Conservation (phyloP, 768 basidiomycete genomes). For the Dacryopinax primogenitus region DNA sequence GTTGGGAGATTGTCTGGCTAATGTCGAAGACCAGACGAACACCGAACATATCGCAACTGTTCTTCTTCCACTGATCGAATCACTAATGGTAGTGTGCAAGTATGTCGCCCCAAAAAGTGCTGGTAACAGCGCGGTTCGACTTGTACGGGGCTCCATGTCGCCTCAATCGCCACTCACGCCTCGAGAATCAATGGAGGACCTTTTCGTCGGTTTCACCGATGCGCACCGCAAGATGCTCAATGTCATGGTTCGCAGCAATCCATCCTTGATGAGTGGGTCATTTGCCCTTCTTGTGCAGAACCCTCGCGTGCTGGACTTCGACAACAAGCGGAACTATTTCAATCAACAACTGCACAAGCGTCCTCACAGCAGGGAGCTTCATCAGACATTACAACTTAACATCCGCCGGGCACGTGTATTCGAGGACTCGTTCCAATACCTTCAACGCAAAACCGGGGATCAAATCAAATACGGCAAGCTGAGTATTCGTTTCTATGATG, state of each 20-base stretch:
- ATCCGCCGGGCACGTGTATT: conserved; percentile 86
- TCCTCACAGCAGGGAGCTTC: conserved; percentile 64
- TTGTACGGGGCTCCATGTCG: conserved; percentile 48
- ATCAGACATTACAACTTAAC: conserved; percentile 72
- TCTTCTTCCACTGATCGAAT: conserved; percentile 84
- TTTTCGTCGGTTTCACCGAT: conserved; percentile 89
- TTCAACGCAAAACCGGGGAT: conserved; percentile 81
- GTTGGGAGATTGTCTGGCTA: conserved; percentile 75
- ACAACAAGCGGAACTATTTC: conserved; percentile 98
- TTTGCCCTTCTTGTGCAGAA: conserved; percentile 95
- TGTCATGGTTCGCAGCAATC: conserved; percentile 95
- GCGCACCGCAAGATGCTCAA: conserved; percentile 87
- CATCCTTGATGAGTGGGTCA: conserved; percentile 93
- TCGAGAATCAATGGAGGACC: conserved; percentile 66
- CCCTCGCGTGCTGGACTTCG: conserved; percentile 92
- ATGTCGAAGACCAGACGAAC: conserved; percentile 67
- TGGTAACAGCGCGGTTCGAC: conserved; percentile 35
- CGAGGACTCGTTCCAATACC: conserved; percentile 89
- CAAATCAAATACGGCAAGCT: conserved; percentile 98
- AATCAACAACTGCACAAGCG: conserved; percentile 81
- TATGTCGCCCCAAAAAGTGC: conserved; percentile 59
- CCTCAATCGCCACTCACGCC: conserved; percentile 30
- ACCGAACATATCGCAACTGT: conserved; percentile 85
- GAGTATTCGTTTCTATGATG: conserved; percentile 88
- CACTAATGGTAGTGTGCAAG: conserved; percentile 97